Base-by-base conservation (phyloP, 768 basidiomycete species). In the Trametes punicea region DNA sequence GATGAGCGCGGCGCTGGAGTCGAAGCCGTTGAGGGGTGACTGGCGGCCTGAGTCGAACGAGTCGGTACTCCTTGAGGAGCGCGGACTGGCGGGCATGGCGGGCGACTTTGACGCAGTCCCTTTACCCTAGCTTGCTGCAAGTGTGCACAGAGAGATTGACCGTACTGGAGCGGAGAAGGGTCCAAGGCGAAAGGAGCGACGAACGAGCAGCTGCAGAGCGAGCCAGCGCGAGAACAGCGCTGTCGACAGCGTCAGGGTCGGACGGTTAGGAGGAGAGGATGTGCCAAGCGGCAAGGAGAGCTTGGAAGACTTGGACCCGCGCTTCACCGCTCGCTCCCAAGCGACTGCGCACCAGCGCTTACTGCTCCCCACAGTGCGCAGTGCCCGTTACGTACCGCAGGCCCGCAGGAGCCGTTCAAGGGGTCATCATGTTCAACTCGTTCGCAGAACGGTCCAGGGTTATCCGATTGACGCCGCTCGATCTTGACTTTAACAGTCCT, bases 1-100 rank as follows among this genome's bases (percentile, higher is more conserved):
- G 50, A 88, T 79, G 44, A 88, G 79, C 16, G 82, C 82, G 13
- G 85, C 74, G 31, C 79, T 74, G 3, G 78, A 75, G 58, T 70
- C 71, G 51, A 69, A 63, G 42, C 57, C 66, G 46, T 64, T 56
- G 26, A 65, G 46, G 6, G 65, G 65, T 10, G 65, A 66, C 16
- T 34, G 56, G 11, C 63, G 63, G 15, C 63, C 67, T 8, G 63
- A 64, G n/a, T 23, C 49, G 36, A 62, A 64, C n/a, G 63, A 63
- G 52, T 61, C 62, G 11, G 64, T 61, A 57, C 63, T 63, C 26
- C 52, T 56, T 15, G 67, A 64, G 23, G 64, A 58, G 44, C 62
- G 64, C 18, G 62, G 63, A 33, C 52, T 62, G 27, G 54, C 39
- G 13, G 50, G 29, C 56, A 56, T 53, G 11, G 34, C 39, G 26